These are phyloP conservation scores for Boletus rufocinnamomeus DNA, from an alignment of 768 basidiomycete species.

Conservation along the genomic window DNA sequence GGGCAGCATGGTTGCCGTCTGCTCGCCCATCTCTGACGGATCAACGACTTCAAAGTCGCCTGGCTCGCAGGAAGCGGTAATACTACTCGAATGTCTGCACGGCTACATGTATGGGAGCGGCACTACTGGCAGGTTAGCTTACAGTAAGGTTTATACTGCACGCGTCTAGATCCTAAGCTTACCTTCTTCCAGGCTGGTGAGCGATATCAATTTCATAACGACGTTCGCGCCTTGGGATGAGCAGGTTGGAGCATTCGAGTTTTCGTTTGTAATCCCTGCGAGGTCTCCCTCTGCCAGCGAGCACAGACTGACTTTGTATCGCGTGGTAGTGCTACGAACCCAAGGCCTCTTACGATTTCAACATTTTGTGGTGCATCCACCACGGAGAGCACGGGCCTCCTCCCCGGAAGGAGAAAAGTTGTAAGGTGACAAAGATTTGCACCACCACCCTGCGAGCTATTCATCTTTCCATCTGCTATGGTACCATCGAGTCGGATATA, in stretches of 20 bases:
- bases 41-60: neutral
- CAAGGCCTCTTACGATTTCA: no score
- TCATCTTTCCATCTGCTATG: no score
- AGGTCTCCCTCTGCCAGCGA: neutral
- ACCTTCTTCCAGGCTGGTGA: neutral
- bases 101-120: neutral
- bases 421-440: no score
- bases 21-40: neutral
- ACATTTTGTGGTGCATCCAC: no score
- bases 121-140: neutral
- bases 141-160: neutral
- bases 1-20: no score
- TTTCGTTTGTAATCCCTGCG: neutral
- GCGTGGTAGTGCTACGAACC: neutral
- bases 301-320: neutral
- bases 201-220: neutral
- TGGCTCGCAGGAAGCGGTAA: neutral
- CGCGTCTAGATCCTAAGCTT: neutral
- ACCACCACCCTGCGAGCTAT: no score
- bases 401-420: no score
- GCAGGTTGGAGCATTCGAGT: neutral
- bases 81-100: neutral
- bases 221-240: neutral
- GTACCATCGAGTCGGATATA: no score
- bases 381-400: no score